Evolutionary conservation across 1,139 yeast genomes (phyloP).

Genomic region (Yamadazyma atlantica): DNA sequence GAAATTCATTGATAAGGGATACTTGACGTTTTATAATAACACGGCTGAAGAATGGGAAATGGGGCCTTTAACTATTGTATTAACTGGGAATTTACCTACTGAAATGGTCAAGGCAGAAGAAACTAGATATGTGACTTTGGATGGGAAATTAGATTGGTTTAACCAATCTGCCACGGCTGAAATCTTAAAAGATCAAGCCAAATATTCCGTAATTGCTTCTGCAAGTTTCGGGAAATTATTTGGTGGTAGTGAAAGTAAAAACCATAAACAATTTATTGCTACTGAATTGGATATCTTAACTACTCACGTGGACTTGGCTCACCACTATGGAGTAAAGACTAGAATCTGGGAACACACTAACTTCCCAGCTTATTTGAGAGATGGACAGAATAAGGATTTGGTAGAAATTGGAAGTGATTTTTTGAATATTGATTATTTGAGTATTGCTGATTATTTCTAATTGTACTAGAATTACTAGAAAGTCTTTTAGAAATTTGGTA

Average conservation of each 20-base stretch:
- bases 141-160: constrained; percentile 34
- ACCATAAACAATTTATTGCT: constrained; percentile 20
- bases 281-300: constrained; percentile 22
- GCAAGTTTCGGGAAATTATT: constrained; percentile 30
- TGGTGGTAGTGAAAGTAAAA: constrained; percentile 19
- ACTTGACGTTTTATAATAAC: constrained; percentile 33
- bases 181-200: constrained; percentile 22
- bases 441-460: constrained; percentile 3
- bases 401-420: constrained; percentile 34
- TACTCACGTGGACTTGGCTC: constrained; percentile 27
- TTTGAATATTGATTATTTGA: constrained; percentile 39
- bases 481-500: neutral
- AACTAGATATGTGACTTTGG: constrained; percentile 32
- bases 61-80: constrained; percentile 41
- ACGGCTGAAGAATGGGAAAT: constrained; percentile 21
- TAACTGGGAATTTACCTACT: constrained; percentile 42
- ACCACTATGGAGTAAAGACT: constrained; percentile 34
- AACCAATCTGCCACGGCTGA: constrained; percentile 13
- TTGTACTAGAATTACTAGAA: neutral
- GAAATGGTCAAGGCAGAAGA: constrained; percentile 29
- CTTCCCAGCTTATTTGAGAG: constrained; percentile 34
- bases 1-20: constrained; percentile 34
- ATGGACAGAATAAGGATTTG: constrained; percentile 29
- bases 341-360: constrained; percentile 45
- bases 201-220: constrained; percentile 37